phyloP scores from a whole-genome alignment of 768 basidiomycete genomes.

The Mycena filopes region DNA sequence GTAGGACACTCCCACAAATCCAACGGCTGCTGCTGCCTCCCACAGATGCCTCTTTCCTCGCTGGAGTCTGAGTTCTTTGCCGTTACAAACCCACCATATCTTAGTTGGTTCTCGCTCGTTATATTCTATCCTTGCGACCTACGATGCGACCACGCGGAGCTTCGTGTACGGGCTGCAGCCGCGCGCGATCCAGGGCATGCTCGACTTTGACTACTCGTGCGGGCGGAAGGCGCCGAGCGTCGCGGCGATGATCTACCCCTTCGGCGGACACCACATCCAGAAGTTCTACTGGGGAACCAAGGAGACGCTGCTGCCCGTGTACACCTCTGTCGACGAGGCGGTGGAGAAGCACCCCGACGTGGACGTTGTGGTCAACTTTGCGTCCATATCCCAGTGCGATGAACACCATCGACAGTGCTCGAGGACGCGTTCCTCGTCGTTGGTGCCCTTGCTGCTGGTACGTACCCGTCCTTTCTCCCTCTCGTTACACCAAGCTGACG shows the following conservation, averaged over 20 bases:
- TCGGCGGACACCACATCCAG: conserved; percentile 99
- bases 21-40: no score
- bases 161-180: conserved; percentile 99
- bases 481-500: no score
- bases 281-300: conserved; percentile 99
- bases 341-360: conserved; percentile 95
- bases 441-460: conserved; percentile 85
- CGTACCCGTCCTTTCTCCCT: conserved; percentile 26
- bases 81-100: no score
- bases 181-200: conserved; percentile 95
- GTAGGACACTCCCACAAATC: no score
- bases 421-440: conserved; percentile 97
- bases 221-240: conserved; percentile 91
- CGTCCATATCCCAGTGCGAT: conserved; percentile 92
- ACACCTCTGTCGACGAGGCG: conserved; percentile 91
- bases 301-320: conserved; percentile 98
- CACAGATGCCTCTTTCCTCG: no score
- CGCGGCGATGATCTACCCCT: conserved; percentile 99
- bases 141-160: conserved; percentile 92
- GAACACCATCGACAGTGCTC: conserved; percentile 92
- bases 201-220: conserved; percentile 99
- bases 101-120: no score
- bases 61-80: no score
- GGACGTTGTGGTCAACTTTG: conserved; percentile 99
- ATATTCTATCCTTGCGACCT: no score